Evolutionary conservation across 768 basidiomycete genomes (phyloP).

Genomic region (Rhizopogon roseolus): DNA sequence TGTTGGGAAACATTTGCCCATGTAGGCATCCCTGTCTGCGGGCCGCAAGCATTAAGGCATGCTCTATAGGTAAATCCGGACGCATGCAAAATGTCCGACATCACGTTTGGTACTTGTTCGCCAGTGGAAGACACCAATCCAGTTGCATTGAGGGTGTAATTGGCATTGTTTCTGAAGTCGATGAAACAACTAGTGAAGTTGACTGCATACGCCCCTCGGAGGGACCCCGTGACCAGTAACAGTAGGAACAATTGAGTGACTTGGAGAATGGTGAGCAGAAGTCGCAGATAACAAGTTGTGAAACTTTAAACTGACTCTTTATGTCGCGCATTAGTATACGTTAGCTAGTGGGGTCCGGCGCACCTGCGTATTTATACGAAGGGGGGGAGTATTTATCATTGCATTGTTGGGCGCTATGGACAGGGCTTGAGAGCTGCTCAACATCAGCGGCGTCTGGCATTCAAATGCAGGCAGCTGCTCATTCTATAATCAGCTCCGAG

Average conservation of each 20-base stretch:
- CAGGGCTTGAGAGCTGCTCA: no score
- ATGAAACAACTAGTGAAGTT: conserved; percentile 11
- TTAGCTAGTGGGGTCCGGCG: no score
- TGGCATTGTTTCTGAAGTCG: conserved; percentile 4
- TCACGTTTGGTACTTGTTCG: neutral
- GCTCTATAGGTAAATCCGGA: conserved; percentile 8
- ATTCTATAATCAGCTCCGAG: no score
- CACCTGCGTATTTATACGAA: no score
- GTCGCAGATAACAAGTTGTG: no score
- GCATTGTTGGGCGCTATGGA: no score
- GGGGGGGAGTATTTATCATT: no score
- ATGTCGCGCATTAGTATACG: neutral
- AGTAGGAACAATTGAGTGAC: neutral
- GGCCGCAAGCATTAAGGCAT: conserved; percentile 12
- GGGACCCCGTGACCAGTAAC: neutral
- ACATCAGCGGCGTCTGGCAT: no score
- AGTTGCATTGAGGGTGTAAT: neutral
- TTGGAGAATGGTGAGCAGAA: neutral
- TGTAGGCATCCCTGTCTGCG: conserved; percentile 3
- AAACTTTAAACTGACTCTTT: neutral
- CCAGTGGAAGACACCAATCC: conserved; percentile 1
- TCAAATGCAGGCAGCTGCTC: no score
- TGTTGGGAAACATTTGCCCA: conserved; percentile 26
- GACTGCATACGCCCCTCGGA: neutral
- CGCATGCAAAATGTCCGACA: neutral